Evolutionary conservation across 2,329 filamentous ascomycete species (phyloP), one percentile per base, ranked within the genome.

Genomic region (Fusarium oligoseptatum): DNA sequence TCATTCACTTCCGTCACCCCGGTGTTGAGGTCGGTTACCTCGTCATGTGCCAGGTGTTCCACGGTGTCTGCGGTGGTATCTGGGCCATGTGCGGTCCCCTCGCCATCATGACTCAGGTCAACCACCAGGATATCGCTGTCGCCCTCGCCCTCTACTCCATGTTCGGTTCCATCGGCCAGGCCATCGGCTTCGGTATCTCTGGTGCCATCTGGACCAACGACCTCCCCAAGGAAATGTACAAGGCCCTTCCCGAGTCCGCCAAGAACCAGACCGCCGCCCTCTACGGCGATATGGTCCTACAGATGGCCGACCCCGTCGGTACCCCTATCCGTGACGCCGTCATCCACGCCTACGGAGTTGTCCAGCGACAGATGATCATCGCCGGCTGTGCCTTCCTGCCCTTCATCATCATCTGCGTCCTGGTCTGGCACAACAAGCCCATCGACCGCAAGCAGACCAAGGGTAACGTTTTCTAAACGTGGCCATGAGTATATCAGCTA

Each of bases 311-410:
- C 76, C 81, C 83, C 0, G 76, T 85, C 14, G 88, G 87, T 2
- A 85, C 77, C 10, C 80, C 84, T 0, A 83, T 83, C 14, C 80
- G 89, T 4, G 70, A 84, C n/a, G 91, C 85, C 1, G 91, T 92
- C 77, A 88, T 91, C 75, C 77, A 84, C 11, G 88, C 91, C 0
- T 93, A 93, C 70, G 85, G 83, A 4, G 85, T 88, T 69, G 85
- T 86, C 1, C 87, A 89, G 81, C 82, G 83, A 58, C 79, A 83
- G 41, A 87, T 89, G 86, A 79, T 88, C 24, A 81, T 82, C 22
- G 80, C 82, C 1, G 82, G 82, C 2, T 81, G 80, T 2, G 80
- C 78, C 3, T 75, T 84, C 27, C 79, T 83, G 70, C 78, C 74
- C 1, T 36, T 84, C 20, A 75, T 77, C 3, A 75, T 82, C 39